A percentile compares a stretch with the other conserved stretches of the same genome.
Conservation (phyloP, 345 rosid species). For the Citrus australasica region DNA sequence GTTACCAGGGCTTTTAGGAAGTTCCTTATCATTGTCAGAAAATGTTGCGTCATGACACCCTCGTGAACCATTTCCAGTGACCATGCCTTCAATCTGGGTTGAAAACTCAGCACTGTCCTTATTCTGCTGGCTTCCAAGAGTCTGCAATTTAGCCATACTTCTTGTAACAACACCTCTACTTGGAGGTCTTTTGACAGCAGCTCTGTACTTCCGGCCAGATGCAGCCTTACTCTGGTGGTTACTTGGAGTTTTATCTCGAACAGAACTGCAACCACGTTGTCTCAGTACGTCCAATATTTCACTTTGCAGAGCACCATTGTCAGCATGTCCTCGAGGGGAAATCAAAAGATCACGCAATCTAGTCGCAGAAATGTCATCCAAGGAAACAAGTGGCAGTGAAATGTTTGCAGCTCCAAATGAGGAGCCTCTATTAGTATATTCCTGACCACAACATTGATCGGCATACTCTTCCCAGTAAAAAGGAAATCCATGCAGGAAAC, state of each 20-base stretch:
- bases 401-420: slow-evolving; percentile 1
- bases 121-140: background rate
- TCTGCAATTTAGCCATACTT: slow-evolving; percentile 38
- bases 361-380: slow-evolving; percentile 29
- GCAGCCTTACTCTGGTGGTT: background rate
- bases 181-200: background rate
- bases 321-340: slow-evolving; percentile 16
- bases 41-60: background rate
- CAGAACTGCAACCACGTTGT: background rate
- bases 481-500: slow-evolving; percentile 50
- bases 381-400: slow-evolving; percentile 10
- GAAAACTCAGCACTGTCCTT: background rate
- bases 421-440: slow-evolving; percentile 5
- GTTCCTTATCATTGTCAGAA: background rate
- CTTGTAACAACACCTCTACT: slow-evolving; percentile 36
- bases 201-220: background rate
- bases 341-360: slow-evolving; percentile 31
- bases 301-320: slow-evolving; percentile 2
- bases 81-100: background rate
- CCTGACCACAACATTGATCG: slow-evolving; percentile 11
- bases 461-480: slow-evolving; percentile 39
- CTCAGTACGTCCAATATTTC: slow-evolving; percentile 17
- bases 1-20: background rate
- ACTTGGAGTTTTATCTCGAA: slow-evolving; percentile 3
- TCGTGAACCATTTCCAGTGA: background rate